A percentile compares a stretch with the other conserved stretches of the same genome.
These are phyloP conservation scores for Fagopyrum homotropicum DNA, from an alignment of 148 eudicot species.

Conservation along the genomic window DNA sequence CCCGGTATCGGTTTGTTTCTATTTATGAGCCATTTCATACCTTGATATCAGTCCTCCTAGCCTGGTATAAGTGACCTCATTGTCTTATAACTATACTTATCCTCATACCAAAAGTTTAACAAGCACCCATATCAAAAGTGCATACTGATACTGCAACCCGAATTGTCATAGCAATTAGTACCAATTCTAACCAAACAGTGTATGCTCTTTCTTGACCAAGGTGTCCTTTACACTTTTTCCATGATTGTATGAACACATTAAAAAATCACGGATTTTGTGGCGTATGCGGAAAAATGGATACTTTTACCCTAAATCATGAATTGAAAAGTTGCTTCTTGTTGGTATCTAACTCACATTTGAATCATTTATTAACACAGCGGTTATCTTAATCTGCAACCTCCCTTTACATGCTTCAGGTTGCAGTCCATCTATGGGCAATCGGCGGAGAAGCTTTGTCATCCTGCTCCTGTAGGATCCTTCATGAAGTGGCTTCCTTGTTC, in stretches of 20 bases:
- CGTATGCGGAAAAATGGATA: background rate
- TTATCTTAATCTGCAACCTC: constrained; percentile 24
- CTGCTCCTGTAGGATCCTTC: constrained; percentile 55
- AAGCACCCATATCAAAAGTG: too few relatives aligned
- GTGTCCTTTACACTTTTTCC: background rate
- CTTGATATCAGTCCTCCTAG: too few relatives aligned
- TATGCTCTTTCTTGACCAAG: background rate
- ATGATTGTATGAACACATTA: background rate
- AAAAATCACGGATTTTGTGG: background rate
- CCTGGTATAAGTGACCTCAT: too few relatives aligned
- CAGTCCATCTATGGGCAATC: constrained; percentile 76
- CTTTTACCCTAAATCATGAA: background rate
- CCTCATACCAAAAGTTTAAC: too few relatives aligned
- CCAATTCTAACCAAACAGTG: too few relatives aligned
- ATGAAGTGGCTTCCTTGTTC: constrained; percentile 52
- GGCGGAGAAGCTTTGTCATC: constrained; percentile 59
- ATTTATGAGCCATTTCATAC: too few relatives aligned
- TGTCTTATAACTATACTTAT: too few relatives aligned
- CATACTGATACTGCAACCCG: too few relatives aligned
- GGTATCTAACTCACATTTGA: background rate
- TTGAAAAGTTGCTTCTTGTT: background rate
- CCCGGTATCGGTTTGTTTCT: too few relatives aligned
- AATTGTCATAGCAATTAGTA: too few relatives aligned
- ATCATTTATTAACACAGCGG: background rate
- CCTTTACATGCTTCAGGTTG: constrained; percentile 40